Evolutionary conservation across 768 basidiomycete genomes (phyloP), one percentile per base, ranked within the genome.

Genomic region (Dioszegia crocea): DNA sequence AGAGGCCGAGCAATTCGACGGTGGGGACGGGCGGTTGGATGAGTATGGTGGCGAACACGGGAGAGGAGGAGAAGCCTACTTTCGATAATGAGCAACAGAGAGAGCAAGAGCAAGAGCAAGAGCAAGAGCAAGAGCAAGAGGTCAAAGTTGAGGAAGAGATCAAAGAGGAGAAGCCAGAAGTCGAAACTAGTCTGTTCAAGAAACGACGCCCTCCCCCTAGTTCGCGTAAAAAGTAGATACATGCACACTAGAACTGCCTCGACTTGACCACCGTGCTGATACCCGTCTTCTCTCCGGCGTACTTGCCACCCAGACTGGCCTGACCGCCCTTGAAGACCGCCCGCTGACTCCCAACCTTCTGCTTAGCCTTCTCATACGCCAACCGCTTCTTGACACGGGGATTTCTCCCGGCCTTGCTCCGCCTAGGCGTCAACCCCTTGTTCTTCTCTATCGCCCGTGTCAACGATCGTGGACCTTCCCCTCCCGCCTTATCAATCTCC

Each of bases 331-430:
- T 93, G 84, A 85, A 98, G n/a, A 92, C 82, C 17, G 92, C 85
- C 77, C 89, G 88, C 77, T 92, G 91, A 23, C 88, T 91, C 27
- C 86, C 79, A 14, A 97, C 80, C 79, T 87, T 91, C 80, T 88
- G 91, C 82, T 94, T 89, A 63, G 93, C 94, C 79, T 96, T 88
- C 71, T 93, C 93, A 81, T 87, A 98, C 39, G 75, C 87, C 78
- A 87, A 83, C 31, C 91, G 84, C 77, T 99, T 99, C 84, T 97
- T 98, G 78, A 98, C 92, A 61, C 96, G 85, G 40, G 94, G 93
- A 79, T 99, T 99, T 65, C 93, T 89, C 36, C 91, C 89, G 56
- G 83, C 82, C 79, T 98, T 97, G 41, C 88, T 80, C 57, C 96
- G 85, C 61, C 82, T 85, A 4, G 94, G 93, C 16, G 93, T 97